A percentile compares a stretch with the other conserved stretches of the same genome.
phyloP scores from a whole-genome alignment of 495 filamentous ascomycete genomes.

The Mytilinidion resinicola region DNA sequence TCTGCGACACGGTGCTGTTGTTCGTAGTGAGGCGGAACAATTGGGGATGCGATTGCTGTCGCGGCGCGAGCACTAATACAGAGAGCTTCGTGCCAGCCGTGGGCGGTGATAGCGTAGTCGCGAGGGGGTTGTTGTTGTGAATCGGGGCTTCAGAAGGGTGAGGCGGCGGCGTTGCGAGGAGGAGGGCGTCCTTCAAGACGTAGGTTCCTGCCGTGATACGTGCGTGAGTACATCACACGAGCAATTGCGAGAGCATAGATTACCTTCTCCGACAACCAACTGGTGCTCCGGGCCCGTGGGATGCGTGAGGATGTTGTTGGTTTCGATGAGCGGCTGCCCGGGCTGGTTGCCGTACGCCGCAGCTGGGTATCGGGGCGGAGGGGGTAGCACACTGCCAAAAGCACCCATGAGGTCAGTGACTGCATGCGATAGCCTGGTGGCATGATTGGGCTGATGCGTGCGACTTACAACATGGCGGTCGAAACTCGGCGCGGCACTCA shows the following conservation, averaged over 20 bases:
- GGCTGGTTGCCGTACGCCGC: conserved; percentile 56
- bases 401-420: conserved; percentile 10
- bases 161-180: conserved; percentile 88
- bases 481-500: conserved; percentile 8
- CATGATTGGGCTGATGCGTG: conserved; percentile 11
- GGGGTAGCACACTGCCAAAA: conserved; percentile 63
- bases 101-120: conserved; percentile 71
- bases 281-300: conserved; percentile 73
- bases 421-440: conserved; percentile 9
- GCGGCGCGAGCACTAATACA: conserved; percentile 59
- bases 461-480: conserved; percentile 26
- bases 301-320: conserved; percentile 77
- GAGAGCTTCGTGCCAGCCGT: conserved; percentile 84
- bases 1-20: conserved; percentile 39
- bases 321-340: conserved; percentile 70
- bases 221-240: conserved; percentile 6
- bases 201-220: conserved; percentile 64
- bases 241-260: neutral
- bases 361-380: conserved; percentile 74
- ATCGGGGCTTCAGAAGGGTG: conserved; percentile 88
- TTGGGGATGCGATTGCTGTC: conserved; percentile 52
- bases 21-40: conserved; percentile 44
- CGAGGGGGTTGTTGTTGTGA: conserved; percentile 80
- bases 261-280: conserved; percentile 90
- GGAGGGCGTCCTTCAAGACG: conserved; percentile 77